Evolutionary conservation across 164 flowering plant species (phyloP).

Genomic region (Vitis amurensis): DNA sequence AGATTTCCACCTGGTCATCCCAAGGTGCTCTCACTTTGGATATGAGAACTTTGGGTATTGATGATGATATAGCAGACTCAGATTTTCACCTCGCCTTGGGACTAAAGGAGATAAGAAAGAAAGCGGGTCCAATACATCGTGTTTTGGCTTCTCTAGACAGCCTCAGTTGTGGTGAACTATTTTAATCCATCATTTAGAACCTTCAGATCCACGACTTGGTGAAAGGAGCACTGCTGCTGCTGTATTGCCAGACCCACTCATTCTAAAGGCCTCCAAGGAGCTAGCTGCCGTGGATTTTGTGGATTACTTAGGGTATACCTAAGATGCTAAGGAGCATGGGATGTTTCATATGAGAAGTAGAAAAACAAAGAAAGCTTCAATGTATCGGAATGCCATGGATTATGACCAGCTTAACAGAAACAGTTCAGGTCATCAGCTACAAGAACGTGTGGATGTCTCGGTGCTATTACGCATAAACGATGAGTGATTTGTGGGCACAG

Average conservation of each 20-base stretch:
- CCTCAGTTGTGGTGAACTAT: too few species aligned
- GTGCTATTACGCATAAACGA: constrained; percentile 30
- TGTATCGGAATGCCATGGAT: constrained; percentile 6
- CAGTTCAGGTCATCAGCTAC: constrained; percentile 4
- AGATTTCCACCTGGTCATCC: too few species aligned
- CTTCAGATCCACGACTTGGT: too few species aligned
- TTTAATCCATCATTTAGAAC: too few species aligned
- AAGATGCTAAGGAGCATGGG: not conserved
- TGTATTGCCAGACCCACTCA: not conserved
- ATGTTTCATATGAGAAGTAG: not conserved
- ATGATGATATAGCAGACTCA: too few species aligned
- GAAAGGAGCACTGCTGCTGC: too few species aligned
- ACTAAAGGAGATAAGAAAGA: too few species aligned
- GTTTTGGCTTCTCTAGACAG: too few species aligned
- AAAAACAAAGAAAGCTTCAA: not conserved
- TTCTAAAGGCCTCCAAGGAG: not conserved
- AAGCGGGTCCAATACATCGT: too few species aligned
- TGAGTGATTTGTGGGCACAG: constrained; percentile 16
- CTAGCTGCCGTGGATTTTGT: not conserved
- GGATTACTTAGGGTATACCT: not conserved
- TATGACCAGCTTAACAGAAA: constrained; percentile 7
- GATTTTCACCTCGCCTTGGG: too few species aligned
- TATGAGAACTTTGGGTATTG: too few species aligned
- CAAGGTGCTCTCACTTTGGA: too few species aligned
- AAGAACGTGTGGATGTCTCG: constrained; percentile 19